Conservation (phyloP, 768 basidiomycete genomes). For the Hirschioporus abietinus region DNA sequence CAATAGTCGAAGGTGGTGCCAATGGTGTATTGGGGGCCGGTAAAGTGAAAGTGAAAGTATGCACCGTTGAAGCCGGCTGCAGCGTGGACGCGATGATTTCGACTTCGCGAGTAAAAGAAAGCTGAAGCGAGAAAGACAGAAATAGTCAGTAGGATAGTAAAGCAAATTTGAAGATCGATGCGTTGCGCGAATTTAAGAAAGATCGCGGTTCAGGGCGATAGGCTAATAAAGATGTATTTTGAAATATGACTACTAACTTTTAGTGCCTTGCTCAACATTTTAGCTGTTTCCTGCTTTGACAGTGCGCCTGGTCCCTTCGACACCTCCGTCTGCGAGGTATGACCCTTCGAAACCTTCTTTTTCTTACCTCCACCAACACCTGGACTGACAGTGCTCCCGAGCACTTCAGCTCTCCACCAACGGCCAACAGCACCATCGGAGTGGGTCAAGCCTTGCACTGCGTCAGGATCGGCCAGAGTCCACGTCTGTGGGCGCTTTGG, state of each 20-base stretch:
- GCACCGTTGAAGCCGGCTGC: constrained; percentile 88
- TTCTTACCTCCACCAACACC: constrained; percentile 64
- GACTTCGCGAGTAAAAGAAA: constrained; percentile 88
- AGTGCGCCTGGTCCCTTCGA: constrained; percentile 77
- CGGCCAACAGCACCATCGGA: constrained; percentile 79
- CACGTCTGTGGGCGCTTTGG: constrained; percentile 88
- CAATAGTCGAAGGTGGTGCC: constrained; percentile 67
- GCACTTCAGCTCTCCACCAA: constrained; percentile 90
- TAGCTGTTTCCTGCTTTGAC: constrained; percentile 80
- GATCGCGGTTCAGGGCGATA: neutral
- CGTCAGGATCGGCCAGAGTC: constrained; percentile 82
- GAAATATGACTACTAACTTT: constrained; percentile 47
- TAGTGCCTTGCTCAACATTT: constrained; percentile 87
- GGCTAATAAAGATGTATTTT: neutral
- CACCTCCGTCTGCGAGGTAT: constrained; percentile 52
- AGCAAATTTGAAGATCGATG: neutral
- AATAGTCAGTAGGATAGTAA: constrained; percentile 4
- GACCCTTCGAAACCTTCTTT: constrained; percentile 63
- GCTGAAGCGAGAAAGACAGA: constrained; percentile 34
- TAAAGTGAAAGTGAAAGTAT: constrained; percentile 86
- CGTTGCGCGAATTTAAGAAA: constrained; percentile 8
- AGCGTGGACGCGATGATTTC: constrained; percentile 94
- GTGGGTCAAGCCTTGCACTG: constrained; percentile 77
- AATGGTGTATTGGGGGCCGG: constrained; percentile 72
- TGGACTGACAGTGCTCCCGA: constrained; percentile 82